Percentiles rank a stretch among this genome's conserved stretches.
phyloP scores from a whole-genome alignment of 345 rosid genomes.

The Pistacia integerrima region DNA sequence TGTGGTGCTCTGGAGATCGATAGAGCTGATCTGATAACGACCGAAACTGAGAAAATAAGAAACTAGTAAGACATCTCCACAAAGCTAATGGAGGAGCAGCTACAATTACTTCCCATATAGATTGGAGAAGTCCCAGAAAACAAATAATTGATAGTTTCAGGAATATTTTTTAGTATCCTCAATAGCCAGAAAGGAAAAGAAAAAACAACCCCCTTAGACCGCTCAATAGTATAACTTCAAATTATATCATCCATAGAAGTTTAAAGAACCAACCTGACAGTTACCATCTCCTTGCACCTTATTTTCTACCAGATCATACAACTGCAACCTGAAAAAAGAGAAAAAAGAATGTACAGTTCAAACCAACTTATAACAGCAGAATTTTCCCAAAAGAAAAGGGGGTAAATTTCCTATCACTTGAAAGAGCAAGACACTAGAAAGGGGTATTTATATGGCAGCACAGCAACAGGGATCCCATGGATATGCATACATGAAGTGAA shows the following conservation, averaged over 20 bases:
- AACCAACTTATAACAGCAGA: neutral
- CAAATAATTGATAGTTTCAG: neutral
- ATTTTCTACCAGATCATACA: slow-evolving; percentile 60
- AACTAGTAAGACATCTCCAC: slow-evolving; percentile 17
- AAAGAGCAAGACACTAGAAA: neutral
- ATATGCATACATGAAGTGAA: neutral
- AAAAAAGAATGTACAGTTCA: neutral
- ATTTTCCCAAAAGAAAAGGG: neutral
- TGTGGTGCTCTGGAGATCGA: slow-evolving; percentile 74
- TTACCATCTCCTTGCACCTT: slow-evolving; percentile 76
- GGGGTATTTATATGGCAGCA: no score
- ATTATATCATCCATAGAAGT: neutral
- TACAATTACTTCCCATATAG: neutral
- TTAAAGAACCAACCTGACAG: slow-evolving; percentile 56
- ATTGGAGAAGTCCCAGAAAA: neutral
- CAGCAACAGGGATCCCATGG: neutral
- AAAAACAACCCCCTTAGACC: no score
- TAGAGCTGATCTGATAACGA: slow-evolving; percentile 89
- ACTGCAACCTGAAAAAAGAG: slow-evolving; percentile 37
- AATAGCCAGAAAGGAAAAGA: neutral
- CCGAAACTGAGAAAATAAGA: slow-evolving; percentile 61
- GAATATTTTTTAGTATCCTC: neutral
- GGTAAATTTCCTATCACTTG: neutral
- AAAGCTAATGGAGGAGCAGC: neutral
- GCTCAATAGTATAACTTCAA: neutral